phyloP scores from a whole-genome alignment of 2,329 filamentous ascomycete species.

The Hypoxylon sp. region DNA sequence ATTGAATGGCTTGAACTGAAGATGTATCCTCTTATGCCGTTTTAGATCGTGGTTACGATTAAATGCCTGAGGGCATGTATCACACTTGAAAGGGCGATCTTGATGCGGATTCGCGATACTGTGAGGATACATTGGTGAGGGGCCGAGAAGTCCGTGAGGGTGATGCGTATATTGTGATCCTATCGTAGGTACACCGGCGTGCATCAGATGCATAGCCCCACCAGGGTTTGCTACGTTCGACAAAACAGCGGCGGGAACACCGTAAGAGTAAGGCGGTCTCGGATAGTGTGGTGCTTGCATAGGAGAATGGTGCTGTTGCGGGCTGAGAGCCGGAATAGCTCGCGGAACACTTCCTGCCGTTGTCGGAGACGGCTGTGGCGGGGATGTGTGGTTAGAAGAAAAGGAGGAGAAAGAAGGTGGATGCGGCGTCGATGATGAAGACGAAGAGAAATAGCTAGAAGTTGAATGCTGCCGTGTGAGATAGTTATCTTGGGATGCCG shows the following conservation, averaged over 20 bases:
- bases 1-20: constrained; percentile 95
- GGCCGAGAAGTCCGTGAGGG: constrained; percentile 59
- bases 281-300: constrained; percentile 68
- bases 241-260: constrained; percentile 71
- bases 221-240: constrained; percentile 83
- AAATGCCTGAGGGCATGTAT: constrained; percentile 92
- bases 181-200: constrained; percentile 62
- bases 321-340: constrained; percentile 55
- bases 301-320: constrained; percentile 58
- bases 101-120: constrained; percentile 66
- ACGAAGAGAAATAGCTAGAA: constrained; percentile 70
- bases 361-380: constrained; percentile 62
- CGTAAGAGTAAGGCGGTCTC: constrained; percentile 42
- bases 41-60: constrained; percentile 97
- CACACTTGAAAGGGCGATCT: constrained; percentile 94
- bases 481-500: constrained; percentile 72
- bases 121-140: constrained; percentile 70
- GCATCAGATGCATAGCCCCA: constrained; percentile 77
- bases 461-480: constrained; percentile 68
- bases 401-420: constrained; percentile 62
- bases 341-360: constrained; percentile 56
- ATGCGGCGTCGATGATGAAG: constrained; percentile 64
- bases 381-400: constrained; percentile 52
- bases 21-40: constrained; percentile 93
- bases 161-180: constrained; percentile 49